Evolutionary conservation across 176 grass and related monocot genomes (phyloP), one percentile per base, ranked within the genome.

Genomic region (Secale cereale): DNA sequence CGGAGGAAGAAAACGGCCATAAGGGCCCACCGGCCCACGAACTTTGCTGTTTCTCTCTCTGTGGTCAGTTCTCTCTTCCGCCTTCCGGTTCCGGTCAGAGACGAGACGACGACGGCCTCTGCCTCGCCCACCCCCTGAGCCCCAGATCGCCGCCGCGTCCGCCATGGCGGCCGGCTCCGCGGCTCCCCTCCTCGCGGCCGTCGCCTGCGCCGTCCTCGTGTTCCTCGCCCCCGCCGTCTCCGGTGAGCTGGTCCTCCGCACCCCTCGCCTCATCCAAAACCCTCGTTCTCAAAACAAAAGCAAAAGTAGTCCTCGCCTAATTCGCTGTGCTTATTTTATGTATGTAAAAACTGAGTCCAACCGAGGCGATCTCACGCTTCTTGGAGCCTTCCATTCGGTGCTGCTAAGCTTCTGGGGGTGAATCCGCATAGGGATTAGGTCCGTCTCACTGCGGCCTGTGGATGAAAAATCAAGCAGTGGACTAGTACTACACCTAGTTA

Each of bases 91-190:
- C 78, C 62, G 62, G 88, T 81, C 78, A 78, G 81, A 69, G 23
- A 28, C 72, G 22, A 59, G 23, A 20, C 64, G 64, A 85, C 82
- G 59, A 65, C 59, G 61, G 39, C 30, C 6, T 29, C 11, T 23
- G 71, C 37, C 70, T 19, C 70, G 71, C 65, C 78, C 79, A 20
- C 69, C 10, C 25, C 13, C 40, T 0, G 10, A 64, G 66, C 33
- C 74, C 35, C 78, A 69, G 85, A 91, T 91, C 89, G 76, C 68
- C 81, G 60, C 67, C 85, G 33, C 67, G 66, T 11, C 27, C 85
- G 80, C 85, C 81, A 87, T 91, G 89, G 80, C 45, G 74, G 80
- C 33, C 22, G 36, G 67, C 60, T 79, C 56, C 45, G 52, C 20
- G 59, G 67, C 37, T 20, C 6, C 7, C 28, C 85, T 87, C 85